A percentile compares a stretch with the other conserved stretches of the same genome.
Conservation (phyloP, 169 alveolate genomes). For the Amoebophrya sp. region DNA sequence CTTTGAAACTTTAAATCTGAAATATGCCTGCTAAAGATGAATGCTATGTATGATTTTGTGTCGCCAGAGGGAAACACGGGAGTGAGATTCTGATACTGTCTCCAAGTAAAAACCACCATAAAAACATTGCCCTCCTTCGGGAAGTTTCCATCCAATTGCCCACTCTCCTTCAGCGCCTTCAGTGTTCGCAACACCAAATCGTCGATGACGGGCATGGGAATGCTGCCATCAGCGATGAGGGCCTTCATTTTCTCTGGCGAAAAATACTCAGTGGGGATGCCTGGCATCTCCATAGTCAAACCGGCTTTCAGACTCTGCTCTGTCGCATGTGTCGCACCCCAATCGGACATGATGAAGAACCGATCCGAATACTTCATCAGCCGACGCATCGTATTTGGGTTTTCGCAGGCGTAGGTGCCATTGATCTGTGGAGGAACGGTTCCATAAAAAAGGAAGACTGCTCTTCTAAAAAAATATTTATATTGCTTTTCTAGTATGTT, state of each 20-base stretch:
- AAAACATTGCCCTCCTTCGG: background rate
- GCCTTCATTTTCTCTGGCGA: background rate
- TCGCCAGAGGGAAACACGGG: too few relatives aligned
- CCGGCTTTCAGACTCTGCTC: background rate
- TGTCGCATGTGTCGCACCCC: background rate
- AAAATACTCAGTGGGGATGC: background rate
- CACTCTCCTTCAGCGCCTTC: slow-evolving; percentile 5
- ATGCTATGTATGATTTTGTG: too few relatives aligned
- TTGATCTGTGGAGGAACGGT: too few relatives aligned
- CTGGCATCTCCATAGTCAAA: background rate
- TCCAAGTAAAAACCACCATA: too few relatives aligned
- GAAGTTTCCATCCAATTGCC: background rate
- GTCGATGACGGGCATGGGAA: background rate
- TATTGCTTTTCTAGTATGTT: background rate
- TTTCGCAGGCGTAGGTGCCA: background rate
- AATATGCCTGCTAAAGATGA: too few relatives aligned
- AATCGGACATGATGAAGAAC: background rate
- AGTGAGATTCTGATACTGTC: too few relatives aligned
- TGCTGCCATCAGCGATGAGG: background rate
- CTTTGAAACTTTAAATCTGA: too few relatives aligned
- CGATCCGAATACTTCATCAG: background rate
- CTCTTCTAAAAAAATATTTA: background rate
- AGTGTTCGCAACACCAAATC: background rate
- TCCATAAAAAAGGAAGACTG: background rate
- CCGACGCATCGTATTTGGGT: background rate